These are phyloP conservation scores for Lathyrus tuberosus DNA, from an alignment of 306 rosid genomes.

Conservation along the genomic window DNA sequence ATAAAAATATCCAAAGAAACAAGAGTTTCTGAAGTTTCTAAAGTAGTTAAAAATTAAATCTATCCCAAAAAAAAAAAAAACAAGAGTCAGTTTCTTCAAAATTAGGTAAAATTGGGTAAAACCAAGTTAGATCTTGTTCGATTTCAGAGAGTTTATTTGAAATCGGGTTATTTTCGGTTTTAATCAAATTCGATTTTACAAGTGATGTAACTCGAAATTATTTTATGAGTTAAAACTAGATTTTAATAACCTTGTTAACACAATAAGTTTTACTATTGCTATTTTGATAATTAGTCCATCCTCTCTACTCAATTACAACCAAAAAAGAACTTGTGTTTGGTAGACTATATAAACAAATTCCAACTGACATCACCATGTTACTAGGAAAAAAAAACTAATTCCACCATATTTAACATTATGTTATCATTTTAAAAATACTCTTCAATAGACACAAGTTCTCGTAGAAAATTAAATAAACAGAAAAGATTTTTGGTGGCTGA, in stretches of 20 bases:
- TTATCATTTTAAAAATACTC: background rate
- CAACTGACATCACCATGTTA: background rate
- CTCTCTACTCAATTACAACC: background rate
- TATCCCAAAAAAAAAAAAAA: too few relatives aligned
- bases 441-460: background rate
- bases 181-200: too few relatives aligned
- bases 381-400: background rate
- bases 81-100: too few relatives aligned
- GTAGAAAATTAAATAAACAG: background rate
- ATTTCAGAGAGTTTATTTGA: too few relatives aligned
- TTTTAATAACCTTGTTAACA: background rate
- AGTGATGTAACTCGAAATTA: too few relatives aligned
- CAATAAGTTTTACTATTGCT: constrained; percentile 28
- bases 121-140: too few relatives aligned
- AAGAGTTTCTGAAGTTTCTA: too few relatives aligned
- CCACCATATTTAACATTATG: background rate
- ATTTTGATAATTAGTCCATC: background rate
- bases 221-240: too few relatives aligned
- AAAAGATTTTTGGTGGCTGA: background rate
- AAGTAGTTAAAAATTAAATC: too few relatives aligned
- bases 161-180: too few relatives aligned
- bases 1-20: too few relatives aligned
- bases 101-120: too few relatives aligned
- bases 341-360: background rate
- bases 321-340: background rate